A percentile compares a stretch with the other conserved stretches of the same genome.
These are phyloP conservation scores for Phytophthora sojae DNA, from an alignment of 352 stramenopile species.

Conservation along the genomic window DNA sequence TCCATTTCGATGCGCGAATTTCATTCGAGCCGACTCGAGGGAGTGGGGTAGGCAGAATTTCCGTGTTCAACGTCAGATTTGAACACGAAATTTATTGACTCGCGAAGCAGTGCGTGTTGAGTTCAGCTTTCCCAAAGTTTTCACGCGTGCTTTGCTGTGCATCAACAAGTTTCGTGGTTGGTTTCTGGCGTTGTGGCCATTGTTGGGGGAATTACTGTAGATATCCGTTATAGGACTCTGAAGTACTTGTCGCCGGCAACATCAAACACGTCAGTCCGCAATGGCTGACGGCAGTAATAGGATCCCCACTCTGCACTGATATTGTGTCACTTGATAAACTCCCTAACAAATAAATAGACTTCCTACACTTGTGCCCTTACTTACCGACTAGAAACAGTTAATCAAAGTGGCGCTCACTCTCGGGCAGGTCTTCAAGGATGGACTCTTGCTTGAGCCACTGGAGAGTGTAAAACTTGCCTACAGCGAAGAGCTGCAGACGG, in stretches of 20 bases:
- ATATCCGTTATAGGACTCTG: too few relatives aligned
- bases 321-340: constrained; percentile 38
- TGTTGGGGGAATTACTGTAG: too few relatives aligned
- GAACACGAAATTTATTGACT: constrained; percentile 18
- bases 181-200: not conserved
- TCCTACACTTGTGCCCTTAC: constrained; percentile 25
- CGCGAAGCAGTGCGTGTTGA: constrained; percentile 13
- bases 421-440: constrained; percentile 27
- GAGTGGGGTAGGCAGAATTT: not conserved
- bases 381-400: constrained; percentile 33
- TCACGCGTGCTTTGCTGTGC: not conserved
- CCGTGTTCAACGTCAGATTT: constrained; percentile 31
- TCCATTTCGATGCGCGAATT: constrained; percentile 30
- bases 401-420: constrained; percentile 37
- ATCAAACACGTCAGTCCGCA: not conserved
- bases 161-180: constrained; percentile 1
- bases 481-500: constrained; percentile 41
- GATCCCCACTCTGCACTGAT: constrained; percentile 12
- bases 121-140: constrained; percentile 6
- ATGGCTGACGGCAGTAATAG: not conserved
- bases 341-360: constrained; percentile 42
- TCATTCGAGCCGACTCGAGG: constrained; percentile 25
- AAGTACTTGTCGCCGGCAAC: not conserved
- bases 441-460: constrained; percentile 42
- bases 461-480: constrained; percentile 48